Conservation (phyloP, 352 stramenopile species). For the Globisporangium recalcitrans region DNA sequence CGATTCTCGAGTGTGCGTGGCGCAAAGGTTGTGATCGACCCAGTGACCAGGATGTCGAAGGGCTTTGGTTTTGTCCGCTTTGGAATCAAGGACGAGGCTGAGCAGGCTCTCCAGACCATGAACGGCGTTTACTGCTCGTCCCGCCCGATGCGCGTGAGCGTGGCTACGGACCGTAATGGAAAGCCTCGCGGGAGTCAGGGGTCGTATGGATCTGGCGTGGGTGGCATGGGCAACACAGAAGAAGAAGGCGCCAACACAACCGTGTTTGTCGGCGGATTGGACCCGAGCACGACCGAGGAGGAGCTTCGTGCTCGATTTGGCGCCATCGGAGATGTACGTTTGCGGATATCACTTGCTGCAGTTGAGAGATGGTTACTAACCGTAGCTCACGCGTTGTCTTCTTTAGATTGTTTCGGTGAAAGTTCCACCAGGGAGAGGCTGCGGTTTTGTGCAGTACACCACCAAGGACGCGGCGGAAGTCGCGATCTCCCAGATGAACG, state of each 20-base stretch:
- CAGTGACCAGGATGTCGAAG: constrained; percentile 86
- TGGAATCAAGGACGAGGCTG: constrained; percentile 79
- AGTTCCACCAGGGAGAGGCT: constrained; percentile 84
- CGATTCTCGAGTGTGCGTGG: constrained; percentile 79
- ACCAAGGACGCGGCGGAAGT: constrained; percentile 76
- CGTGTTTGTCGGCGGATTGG: constrained; percentile 89
- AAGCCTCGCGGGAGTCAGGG: constrained; percentile 25
- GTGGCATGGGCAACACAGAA: constrained; percentile 21
- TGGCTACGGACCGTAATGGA: constrained; percentile 80
- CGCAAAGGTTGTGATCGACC: constrained; percentile 89
- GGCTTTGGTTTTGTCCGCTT: constrained; percentile 92
- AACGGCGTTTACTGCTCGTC: constrained; percentile 86
- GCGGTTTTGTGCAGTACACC: constrained; percentile 89
- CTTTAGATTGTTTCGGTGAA: constrained; percentile 72
- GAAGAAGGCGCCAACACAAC: constrained; percentile 84
- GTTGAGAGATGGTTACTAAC: background rate
- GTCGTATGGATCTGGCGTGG: constrained; percentile 16
- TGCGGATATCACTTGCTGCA: background rate
- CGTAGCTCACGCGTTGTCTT: background rate
- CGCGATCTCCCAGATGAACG: constrained; percentile 89
- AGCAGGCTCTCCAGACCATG: constrained; percentile 87
- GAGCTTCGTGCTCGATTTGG: constrained; percentile 81
- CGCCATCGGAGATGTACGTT: constrained; percentile 67
- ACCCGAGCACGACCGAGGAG: constrained; percentile 74
- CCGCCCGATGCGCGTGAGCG: constrained; percentile 86